Conservation (phyloP, 2,329 filamentous ascomycete genomes). For the Pseudophaeomoniella oleicola region DNA sequence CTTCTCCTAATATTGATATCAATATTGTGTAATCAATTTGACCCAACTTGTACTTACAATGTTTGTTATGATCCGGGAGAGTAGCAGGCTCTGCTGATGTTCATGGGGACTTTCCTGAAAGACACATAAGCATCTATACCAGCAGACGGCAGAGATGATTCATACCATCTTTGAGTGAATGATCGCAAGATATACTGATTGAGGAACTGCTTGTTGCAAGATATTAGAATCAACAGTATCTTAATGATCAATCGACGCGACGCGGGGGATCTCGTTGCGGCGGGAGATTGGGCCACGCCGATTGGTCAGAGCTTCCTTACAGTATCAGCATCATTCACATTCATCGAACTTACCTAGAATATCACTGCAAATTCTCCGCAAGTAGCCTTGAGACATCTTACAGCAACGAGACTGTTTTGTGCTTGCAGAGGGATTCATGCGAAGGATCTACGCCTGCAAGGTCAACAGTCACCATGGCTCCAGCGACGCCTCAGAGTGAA, state of each 20-base stretch:
- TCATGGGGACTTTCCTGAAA: slow-evolving; percentile 83
- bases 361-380: neutral
- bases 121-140: neutral
- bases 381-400: neutral
- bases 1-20: slow-evolving; percentile 82
- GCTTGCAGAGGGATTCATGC: neutral
- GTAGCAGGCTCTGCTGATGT: slow-evolving; percentile 85
- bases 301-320: slow-evolving; percentile 3
- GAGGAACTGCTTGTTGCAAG: neutral
- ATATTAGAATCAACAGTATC: neutral
- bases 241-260: neutral
- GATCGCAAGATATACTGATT: neutral
- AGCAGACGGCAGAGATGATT: neutral
- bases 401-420: neutral
- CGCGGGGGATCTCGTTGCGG: neutral
- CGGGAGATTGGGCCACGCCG: slow-evolving; percentile 1
- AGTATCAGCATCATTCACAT: no score
- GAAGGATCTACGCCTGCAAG: no score
- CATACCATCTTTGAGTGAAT: no score
- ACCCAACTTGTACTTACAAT: slow-evolving; percentile 70
- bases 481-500: slow-evolving; percentile 38
- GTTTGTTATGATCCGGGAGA: slow-evolving; percentile 93
- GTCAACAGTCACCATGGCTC: no score
- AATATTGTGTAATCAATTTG: no score
- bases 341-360: no score